Evolutionary conservation across 306 rosid species (phyloP).

Genomic region (Canavalia gladiata): DNA sequence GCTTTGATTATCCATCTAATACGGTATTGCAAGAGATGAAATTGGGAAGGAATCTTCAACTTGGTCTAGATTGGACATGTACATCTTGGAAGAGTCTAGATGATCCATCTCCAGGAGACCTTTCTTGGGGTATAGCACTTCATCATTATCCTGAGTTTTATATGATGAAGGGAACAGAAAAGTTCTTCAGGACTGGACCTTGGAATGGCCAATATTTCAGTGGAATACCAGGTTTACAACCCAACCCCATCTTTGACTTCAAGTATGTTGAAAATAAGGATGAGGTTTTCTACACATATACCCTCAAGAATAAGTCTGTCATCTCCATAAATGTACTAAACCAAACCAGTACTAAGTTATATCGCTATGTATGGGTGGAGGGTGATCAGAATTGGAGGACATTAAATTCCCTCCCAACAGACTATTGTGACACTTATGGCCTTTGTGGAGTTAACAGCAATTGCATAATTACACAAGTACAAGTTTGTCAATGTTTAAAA

Average conservation of each 20-base stretch:
- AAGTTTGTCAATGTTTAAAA: conserved; percentile 47
- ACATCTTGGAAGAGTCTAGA: background rate
- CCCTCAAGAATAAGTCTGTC: background rate
- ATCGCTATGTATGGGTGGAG: background rate
- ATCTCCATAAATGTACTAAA: background rate
- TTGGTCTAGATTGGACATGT: background rate
- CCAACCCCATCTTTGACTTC: conserved; percentile 6
- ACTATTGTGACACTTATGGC: conserved; percentile 36
- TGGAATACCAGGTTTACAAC: conserved; percentile 9
- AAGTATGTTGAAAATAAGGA: conserved; percentile 21
- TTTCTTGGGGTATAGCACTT: background rate
- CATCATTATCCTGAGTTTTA: conserved; percentile 45
- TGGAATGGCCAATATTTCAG: conserved; percentile 49
- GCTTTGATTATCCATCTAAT: background rate
- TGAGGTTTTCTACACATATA: background rate
- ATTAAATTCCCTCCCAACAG: background rate
- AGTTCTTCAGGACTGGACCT: conserved; percentile 36
- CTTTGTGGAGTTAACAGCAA: conserved; percentile 51
- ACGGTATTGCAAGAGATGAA: background rate
- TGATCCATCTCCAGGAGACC: background rate
- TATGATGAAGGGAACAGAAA: background rate
- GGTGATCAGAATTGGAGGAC: background rate
- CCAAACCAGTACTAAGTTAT: background rate
- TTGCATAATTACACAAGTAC: conserved; percentile 15
- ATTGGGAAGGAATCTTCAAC: background rate